These are phyloP conservation scores for Russula lepida DNA, from an alignment of 768 basidiomycete species.

Conservation along the genomic window DNA sequence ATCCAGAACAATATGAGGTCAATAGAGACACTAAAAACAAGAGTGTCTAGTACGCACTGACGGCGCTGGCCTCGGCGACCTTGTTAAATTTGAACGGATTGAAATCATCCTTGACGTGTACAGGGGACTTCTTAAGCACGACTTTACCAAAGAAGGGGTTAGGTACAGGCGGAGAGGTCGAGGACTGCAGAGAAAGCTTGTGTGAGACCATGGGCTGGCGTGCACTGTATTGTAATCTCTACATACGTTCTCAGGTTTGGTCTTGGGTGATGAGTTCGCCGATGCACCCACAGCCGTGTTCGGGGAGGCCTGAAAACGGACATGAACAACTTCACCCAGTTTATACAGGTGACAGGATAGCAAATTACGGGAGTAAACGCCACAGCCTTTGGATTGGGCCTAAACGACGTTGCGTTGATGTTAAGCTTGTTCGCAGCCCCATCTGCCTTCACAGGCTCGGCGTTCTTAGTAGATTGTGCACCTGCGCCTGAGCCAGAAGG, in stretches of 20 bases:
- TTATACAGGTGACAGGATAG: background rate
- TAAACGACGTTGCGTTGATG: constrained; percentile 85
- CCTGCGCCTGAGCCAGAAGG: constrained; percentile 25
- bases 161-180: constrained; percentile 37
- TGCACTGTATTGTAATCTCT: background rate
- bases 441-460: constrained; percentile 38
- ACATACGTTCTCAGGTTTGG: constrained; percentile 25
- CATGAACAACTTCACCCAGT: constrained; percentile 2
- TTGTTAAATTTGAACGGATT: constrained; percentile 91
- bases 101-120: constrained; percentile 93
- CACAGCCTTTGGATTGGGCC: constrained; percentile 75
- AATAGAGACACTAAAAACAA: background rate
- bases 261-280: constrained; percentile 19
- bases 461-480: constrained; percentile 18
- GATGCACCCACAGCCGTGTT: constrained; percentile 23
- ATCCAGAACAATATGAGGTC: background rate
- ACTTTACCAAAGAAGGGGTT: constrained; percentile 91
- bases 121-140: constrained; percentile 64
- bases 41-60: constrained; percentile 45
- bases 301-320: constrained; percentile 25
- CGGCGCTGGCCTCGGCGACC: constrained; percentile 62
- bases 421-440: constrained; percentile 62
- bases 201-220: background rate
- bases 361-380: constrained; percentile 59
- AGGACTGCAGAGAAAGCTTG: background rate